A percentile compares a stretch with the other conserved stretches of the same genome.
Evolutionary conservation across 768 basidiomycete genomes (phyloP).

Genomic region (Amanita thiersii): DNA sequence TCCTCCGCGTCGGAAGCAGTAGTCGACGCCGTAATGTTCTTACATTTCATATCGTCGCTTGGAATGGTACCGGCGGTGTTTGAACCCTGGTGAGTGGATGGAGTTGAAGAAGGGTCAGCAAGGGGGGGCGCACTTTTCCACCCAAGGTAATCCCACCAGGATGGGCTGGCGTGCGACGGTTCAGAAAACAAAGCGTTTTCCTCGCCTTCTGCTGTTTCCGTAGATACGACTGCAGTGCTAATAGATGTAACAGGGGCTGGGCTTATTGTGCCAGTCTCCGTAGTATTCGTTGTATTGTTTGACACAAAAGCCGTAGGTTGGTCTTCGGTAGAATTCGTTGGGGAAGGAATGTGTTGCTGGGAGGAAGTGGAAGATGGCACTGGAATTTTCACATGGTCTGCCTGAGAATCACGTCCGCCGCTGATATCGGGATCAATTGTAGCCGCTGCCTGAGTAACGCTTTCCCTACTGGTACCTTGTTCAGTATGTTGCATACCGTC

Average conservation of each 20-base stretch:
- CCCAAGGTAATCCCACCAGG: conserved; percentile 9
- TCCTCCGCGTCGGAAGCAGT: not conserved
- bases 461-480: not conserved
- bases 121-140: conserved; percentile 3
- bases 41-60: not conserved
- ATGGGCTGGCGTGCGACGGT: not conserved
- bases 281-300: no score
- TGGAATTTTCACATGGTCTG: not conserved
- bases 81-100: not conserved
- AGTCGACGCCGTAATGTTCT: not conserved
- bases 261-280: not conserved
- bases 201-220: no score
- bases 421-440: no score
- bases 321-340: no score
- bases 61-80: not conserved
- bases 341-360: no score
- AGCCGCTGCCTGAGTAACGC: not conserved
- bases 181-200: no score
- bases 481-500: not conserved
- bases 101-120: not conserved
- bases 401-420: no score
- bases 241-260: not conserved
- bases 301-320: not conserved
- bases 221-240: not conserved
- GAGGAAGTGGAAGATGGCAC: no score